Percentiles rank a stretch among this genome's conserved stretches.
phyloP scores from a whole-genome alignment of 2,329 filamentous ascomycete genomes.

The Ophiostoma sp. region DNA sequence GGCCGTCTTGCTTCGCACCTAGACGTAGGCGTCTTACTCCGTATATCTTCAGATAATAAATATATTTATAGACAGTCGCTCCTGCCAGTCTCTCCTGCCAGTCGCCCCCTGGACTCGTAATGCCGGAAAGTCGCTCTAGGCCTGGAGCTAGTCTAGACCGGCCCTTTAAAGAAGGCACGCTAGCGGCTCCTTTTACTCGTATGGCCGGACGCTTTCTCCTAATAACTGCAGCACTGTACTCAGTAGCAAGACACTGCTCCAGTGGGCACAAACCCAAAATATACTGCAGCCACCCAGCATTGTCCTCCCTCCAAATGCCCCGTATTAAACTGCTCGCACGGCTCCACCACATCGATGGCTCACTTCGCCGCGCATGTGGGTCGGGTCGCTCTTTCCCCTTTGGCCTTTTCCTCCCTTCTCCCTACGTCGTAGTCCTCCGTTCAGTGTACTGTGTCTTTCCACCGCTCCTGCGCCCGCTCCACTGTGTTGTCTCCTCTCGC shows the following conservation, averaged over 20 bases:
- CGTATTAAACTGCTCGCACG: conserved; percentile 11
- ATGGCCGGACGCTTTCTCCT: neutral
- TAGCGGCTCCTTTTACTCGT: conserved; percentile 18
- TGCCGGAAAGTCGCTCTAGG: conserved; percentile 17
- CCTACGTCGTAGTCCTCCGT: conserved; percentile 2
- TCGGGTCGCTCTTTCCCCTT: neutral
- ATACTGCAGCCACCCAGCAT: conserved; percentile 1
- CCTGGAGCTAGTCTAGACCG: neutral
- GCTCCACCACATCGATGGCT: conserved; percentile 17
- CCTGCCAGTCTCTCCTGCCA: neutral
- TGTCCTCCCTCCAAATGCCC: neutral
- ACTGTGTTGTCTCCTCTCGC: conserved; percentile 8
- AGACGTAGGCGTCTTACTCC: no score
- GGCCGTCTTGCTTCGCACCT: no score
- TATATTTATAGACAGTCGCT: no score
- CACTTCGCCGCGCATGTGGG: conserved; percentile 16
- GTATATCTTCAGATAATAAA: no score
- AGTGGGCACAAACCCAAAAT: conserved; percentile 1
- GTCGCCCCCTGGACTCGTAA: conserved; percentile 6
- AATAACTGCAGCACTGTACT: conserved; percentile 8
- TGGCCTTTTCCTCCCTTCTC: conserved; percentile 4
- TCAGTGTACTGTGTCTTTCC: conserved; percentile 4
- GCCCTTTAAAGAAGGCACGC: conserved; percentile 3
- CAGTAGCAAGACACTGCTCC: neutral
- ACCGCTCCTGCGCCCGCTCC: neutral